phyloP scores from a whole-genome alignment of 2,329 filamentous ascomycete genomes.

The Lasiodiplodia citricola region DNA sequence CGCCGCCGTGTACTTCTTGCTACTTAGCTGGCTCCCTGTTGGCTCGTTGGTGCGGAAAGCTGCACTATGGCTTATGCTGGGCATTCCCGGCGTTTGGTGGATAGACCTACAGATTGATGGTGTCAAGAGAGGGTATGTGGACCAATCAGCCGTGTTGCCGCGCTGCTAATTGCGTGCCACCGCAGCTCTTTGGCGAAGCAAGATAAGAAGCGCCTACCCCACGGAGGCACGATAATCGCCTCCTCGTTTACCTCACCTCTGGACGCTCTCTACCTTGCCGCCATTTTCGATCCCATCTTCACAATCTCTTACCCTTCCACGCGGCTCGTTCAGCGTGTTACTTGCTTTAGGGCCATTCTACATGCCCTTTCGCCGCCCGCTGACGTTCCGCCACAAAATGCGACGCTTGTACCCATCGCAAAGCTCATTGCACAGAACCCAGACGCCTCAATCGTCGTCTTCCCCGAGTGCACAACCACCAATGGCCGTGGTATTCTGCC shows the following conservation, averaged over 20 bases:
- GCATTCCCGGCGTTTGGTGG: constrained; percentile 95
- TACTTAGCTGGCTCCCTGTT: constrained; percentile 82
- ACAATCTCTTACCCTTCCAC: constrained; percentile 80
- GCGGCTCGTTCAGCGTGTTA: constrained; percentile 75
- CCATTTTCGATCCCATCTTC: constrained; percentile 96
- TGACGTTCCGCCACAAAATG: constrained; percentile 37
- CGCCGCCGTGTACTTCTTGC: constrained; percentile 72
- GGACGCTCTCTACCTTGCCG: constrained; percentile 91
- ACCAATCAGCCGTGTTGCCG: background rate
- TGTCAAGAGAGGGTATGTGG: constrained; percentile 79
- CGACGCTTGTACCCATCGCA: constrained; percentile 44
- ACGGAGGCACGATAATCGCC: constrained; percentile 81
- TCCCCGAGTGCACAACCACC: constrained; percentile 92
- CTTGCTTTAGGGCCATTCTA: constrained; percentile 75
- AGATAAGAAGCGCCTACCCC: constrained; percentile 73
- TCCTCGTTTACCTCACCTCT: constrained; percentile 91
- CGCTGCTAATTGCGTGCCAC: constrained; percentile 7
- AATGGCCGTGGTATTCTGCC: constrained; percentile 91
- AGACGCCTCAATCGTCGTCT: constrained; percentile 78
- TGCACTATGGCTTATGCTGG: constrained; percentile 84
- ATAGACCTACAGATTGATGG: constrained; percentile 97
- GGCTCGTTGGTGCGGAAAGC: constrained; percentile 76
- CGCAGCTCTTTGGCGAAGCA: constrained; percentile 70
- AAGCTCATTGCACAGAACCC: constrained; percentile 70
- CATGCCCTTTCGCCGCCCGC: constrained; percentile 70